Percentiles rank a stretch among this genome's conserved stretches.
Evolutionary conservation across 306 rosid species (phyloP).

Genomic region (Styphnolobium japonicum): DNA sequence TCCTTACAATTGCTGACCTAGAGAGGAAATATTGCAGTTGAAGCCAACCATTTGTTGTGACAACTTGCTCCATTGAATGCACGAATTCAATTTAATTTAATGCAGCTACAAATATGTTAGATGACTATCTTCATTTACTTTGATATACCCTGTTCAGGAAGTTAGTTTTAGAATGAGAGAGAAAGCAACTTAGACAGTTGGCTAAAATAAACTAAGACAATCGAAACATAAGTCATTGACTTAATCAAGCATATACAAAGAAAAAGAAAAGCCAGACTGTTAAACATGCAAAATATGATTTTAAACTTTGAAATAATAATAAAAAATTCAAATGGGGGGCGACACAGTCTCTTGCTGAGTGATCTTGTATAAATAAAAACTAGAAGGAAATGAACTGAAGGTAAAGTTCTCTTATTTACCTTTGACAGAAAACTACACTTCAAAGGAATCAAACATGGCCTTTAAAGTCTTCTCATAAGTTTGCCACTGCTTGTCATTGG

Average conservation of each 20-base stretch:
- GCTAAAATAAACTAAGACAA: background rate
- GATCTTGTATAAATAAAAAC: slow-evolving; percentile 14
- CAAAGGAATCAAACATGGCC: slow-evolving; percentile 85
- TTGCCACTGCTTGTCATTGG: slow-evolving; percentile 93
- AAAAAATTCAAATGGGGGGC: background rate
- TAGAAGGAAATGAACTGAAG: slow-evolving; percentile 16
- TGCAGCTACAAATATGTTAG: background rate
- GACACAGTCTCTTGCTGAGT: slow-evolving; percentile 7
- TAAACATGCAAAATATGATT: background rate
- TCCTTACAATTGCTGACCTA: background rate
- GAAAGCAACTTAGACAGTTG: no score
- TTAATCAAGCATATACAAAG: slow-evolving; percentile 14
- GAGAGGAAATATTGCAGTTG: background rate
- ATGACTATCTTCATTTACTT: background rate
- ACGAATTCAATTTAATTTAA: background rate
- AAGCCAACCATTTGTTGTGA: background rate
- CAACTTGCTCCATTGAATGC: background rate
- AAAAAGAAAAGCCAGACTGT: background rate
- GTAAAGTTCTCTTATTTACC: slow-evolving; percentile 25
- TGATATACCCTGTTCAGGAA: background rate
- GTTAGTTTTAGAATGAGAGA: background rate
- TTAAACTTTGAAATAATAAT: background rate
- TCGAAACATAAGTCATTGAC: background rate
- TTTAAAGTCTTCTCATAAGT: slow-evolving; percentile 65
- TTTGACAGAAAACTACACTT: slow-evolving; percentile 47